Evolutionary conservation across 2,329 filamentous ascomycete species (phyloP).

Genomic region (Pyricularia sp.): DNA sequence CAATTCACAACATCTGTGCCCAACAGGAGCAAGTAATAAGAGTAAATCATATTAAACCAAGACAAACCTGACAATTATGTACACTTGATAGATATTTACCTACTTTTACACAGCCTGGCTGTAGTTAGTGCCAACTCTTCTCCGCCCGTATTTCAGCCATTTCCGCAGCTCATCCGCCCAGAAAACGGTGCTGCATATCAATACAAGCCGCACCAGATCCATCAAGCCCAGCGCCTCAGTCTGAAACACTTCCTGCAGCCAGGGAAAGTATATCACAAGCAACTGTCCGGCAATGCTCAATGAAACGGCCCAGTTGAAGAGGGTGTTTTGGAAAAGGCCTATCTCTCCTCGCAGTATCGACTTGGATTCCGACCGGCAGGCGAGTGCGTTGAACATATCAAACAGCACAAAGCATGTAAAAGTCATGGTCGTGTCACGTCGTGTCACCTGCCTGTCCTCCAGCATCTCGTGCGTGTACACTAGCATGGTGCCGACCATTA

Average conservation of each 20-base stretch:
- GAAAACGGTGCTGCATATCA: constrained; percentile 82
- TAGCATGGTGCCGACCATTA: constrained; percentile 85
- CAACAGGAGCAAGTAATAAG: neutral
- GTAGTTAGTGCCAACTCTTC: constrained; percentile 50
- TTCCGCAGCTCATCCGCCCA: constrained; percentile 92
- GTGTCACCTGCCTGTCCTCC: constrained; percentile 70
- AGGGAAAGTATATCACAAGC: constrained; percentile 89
- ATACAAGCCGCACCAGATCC: constrained; percentile 65
- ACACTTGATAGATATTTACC: neutral
- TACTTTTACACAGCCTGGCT: constrained; percentile 51
- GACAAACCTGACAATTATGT: neutral
- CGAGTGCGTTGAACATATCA: constrained; percentile 98
- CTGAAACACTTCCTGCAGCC: constrained; percentile 90
- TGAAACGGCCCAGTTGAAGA: constrained; percentile 94
- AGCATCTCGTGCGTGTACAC: constrained; percentile 92
- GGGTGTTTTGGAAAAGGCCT: constrained; percentile 71
- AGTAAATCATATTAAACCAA: neutral
- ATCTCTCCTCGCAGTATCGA: constrained; percentile 82
- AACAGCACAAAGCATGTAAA: constrained; percentile 99
- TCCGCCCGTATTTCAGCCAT: constrained; percentile 55
- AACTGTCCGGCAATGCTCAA: constrained; percentile 79
- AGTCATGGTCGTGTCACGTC: constrained; percentile 96
- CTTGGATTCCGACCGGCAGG: constrained; percentile 86
- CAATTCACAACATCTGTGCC: neutral
- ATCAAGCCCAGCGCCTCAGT: constrained; percentile 71